Evolutionary conservation across 768 basidiomycete genomes (phyloP), one percentile per base, ranked within the genome.

Genomic region (Sarcodon aspratus): DNA sequence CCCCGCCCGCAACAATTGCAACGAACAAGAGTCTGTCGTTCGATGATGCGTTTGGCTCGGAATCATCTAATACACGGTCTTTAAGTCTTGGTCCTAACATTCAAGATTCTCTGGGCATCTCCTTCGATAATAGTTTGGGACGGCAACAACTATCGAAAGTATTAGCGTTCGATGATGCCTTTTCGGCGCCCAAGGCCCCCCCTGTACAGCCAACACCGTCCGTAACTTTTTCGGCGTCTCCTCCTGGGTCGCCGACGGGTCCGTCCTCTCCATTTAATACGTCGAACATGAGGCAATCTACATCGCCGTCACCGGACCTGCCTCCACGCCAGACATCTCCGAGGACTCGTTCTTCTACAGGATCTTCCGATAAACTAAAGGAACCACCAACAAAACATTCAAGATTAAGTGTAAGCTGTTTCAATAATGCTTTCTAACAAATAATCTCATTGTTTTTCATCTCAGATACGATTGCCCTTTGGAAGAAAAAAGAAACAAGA

Each of bases 401-500:
- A 31, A 86, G 86, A 61, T 67, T 88, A 47, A 90, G 84, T 54
- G 87, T 89, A 66, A 68, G 84, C 75, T 52, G 21, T 27, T 27
- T 27, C 21, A 27, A 5, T 27, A 27, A 27, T 35, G 18, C 27
- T 6, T 44, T 12, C 33, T 47, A 12, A 31, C 15, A 9, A 18
- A 12, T 42, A 31, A 27, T 5, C 40, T 48, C 33, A 51, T 44
- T 51, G 34, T 54, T 48, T 44, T 17, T 58, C 15, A 45, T 52
- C 46, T 31, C 52, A 83, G 87, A 75, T 91, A 54, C 87, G 85
- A 48, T 63, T 91, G 51, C 86, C 85, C 0, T 91, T 91, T 57
- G 79, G 80, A 34, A 80, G 73, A 66, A 85, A 74, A 67, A 87
- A 85, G 72, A 83, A 79, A 56, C 71, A 78, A 43, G 73, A 80